Base-by-base conservation (phyloP, 2,329 filamentous ascomycete genomes). In the Periconia digitata region DNA sequence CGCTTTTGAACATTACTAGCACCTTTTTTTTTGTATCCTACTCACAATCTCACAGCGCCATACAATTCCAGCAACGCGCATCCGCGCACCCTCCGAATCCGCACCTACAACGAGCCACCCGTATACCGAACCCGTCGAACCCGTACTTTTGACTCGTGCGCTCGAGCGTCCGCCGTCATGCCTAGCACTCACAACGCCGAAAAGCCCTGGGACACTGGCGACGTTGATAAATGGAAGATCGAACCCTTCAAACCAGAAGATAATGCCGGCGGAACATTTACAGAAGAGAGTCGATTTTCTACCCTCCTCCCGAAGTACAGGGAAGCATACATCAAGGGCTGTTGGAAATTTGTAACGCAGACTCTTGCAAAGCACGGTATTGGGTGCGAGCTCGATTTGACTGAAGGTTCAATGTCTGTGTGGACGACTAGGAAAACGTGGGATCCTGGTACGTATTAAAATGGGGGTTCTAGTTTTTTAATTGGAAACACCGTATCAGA, bases 171-270 rank as follows among this genome's bases (percentile, higher is more conserved):
- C n/a, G n/a, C n/a, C n/a, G 24, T 40, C 10, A 50, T 50, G 48
- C 48, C 48, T 10, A 94, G 90, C 23, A 95, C 87, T 57, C 85
- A 96, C 75, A 88, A 96, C 54, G 87, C 83, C 59, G 90, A 95
- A 3, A 66, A 63, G 51, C 61, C 62, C 91, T 96, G 92, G 92
- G 68, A 96, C 54, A 87, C 92, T 47, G 92, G 95, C 54, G 94
- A 96, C 66, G 90, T 97, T 56, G 92, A 97, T 76, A 95, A 96
- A 72, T 97, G 91, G 91, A 92, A 91, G 79, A 85, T 86, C 62
- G 91, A 96, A 34, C 75, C 85, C 22, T 97, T 97, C 75, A 92
- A 85, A 36, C 83, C 89, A 41, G 85, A 89, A 58, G 88, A 97
- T 75, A 97, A 97, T 74, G 74, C 77, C 24, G 90, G 83, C 46